Percentiles rank a stretch among this genome's conserved stretches.
Conservation (phyloP, 169 alveolate genomes). For the Theileria sp. region DNA sequence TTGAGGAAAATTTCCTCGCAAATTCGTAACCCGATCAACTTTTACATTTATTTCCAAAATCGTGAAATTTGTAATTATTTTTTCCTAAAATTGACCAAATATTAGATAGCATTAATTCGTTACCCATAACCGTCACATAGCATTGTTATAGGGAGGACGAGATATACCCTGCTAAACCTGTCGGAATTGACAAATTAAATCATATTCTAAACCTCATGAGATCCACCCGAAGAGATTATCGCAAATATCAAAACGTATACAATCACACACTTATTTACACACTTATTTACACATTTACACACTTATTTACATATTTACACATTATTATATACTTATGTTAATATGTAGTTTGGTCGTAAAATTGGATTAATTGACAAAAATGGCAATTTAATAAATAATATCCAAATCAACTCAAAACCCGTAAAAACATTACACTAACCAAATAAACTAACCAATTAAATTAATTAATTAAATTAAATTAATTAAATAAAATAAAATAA, state of each 20-base stretch:
- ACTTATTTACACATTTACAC: too few species aligned
- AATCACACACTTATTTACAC: background rate
- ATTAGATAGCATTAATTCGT: too few species aligned
- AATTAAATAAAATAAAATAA: background rate
- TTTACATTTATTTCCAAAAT: too few species aligned
- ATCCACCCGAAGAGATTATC: slow-evolving; percentile 66
- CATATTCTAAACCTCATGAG: slow-evolving; percentile 69
- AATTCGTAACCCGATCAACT: too few species aligned
- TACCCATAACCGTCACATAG: too few species aligned
- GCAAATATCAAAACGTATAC: slow-evolving; percentile 67
- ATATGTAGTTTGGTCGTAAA: slow-evolving; percentile 61
- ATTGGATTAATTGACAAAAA: slow-evolving; percentile 66
- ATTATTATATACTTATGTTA: too few species aligned
- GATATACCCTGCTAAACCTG: slow-evolving; percentile 85
- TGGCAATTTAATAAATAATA: slow-evolving; percentile 62
- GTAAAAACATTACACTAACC: background rate
- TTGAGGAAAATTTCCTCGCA: too few species aligned
- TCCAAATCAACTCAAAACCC: background rate
- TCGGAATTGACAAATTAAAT: slow-evolving; percentile 70
- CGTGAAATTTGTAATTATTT: too few species aligned
- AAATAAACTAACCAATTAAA: background rate
- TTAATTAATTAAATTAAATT: background rate
- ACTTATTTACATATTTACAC: too few species aligned
- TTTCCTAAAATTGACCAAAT: too few species aligned
- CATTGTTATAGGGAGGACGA: slow-evolving; percentile 81